Base-by-base conservation (phyloP, 148 eudicot species). In the Dysphania ambrosioides region DNA sequence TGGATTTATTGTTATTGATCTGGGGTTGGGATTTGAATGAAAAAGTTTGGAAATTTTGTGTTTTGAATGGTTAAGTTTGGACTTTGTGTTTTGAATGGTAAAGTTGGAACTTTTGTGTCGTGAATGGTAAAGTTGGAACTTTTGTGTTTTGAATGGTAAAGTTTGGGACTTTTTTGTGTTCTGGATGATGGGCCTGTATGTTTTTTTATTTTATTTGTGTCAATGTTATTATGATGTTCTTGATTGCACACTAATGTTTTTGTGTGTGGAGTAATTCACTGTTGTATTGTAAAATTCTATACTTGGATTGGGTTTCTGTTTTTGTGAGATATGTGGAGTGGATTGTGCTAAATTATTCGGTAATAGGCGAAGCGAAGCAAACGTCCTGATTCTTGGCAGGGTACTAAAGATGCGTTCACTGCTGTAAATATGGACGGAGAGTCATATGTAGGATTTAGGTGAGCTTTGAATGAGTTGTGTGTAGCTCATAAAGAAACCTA, bases 331-430 rank as follows among this genome's bases (percentile, higher is more conserved):
- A n/a, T n/a, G n/a, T n/a, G n/a, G n/a, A 68, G 13, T 36, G 23
- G 30, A 21, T 53, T 64, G 13, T 27, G 30, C 38, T 16, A 11
- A 26, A 42, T 6, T 53, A 49, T 31, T 29, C 53, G 27, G 1
- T 24, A 56, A 24, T 30, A 15, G 0, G n/a, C 47, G 47, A 42
- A 42, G 36, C 16, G 15, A 68, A 19, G 11, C 71, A 26, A 69
- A n/a, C 79, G 91, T 87, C 94, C 89, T 84, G 78, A 91, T 88
- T 88, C 90, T 89, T 85, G 80, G 89, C 83, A 81, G 78, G 51
- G 70, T 78, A 64, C 82, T 24, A 79, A 71, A 82, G 89, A 41
- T 75, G 82, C 78, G 85, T 79, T 30, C 68, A 56, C 70, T 82
- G 88, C 84, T 79, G 90, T 93, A 87, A 93, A 87, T 74, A 75